These are phyloP conservation scores for Eimeria maxima DNA, from an alignment of 169 alveolate genomes.

Conservation along the genomic window DNA sequence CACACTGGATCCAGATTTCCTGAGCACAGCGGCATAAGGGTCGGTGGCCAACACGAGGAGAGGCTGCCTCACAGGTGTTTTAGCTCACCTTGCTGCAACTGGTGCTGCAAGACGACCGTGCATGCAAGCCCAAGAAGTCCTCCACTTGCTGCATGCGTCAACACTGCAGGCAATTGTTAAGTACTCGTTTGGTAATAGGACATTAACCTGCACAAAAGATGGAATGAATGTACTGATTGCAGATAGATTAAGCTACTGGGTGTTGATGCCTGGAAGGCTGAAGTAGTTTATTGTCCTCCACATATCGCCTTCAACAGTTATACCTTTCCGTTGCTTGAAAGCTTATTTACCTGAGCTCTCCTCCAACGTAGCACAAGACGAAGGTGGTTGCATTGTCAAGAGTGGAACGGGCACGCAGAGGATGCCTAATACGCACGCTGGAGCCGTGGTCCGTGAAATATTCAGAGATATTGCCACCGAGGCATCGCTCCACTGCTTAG, in stretches of 20 bases:
- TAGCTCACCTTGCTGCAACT: not conserved
- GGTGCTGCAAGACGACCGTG: not conserved
- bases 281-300: not conserved
- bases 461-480: not conserved
- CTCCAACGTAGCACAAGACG: no score
- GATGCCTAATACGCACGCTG: not conserved
- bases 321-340: no score
- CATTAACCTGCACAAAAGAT: not conserved
- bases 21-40: not conserved
- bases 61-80: not conserved
- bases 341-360: no score
- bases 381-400: not conserved
- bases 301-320: not conserved
- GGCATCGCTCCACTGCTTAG: not conserved
- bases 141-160: not conserved
- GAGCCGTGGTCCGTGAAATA: not conserved
- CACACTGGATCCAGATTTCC: not conserved
- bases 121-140: not conserved
- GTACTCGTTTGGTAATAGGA: not conserved
- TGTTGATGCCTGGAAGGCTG: not conserved
- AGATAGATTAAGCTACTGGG: no score
- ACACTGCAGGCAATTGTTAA: not conserved
- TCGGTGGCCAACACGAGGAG: not conserved
- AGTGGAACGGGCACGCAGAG: not conserved
- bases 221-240: not conserved